phyloP scores from a whole-genome alignment of 192 early-diverging fungal species.

The Podila verticillata region DNA sequence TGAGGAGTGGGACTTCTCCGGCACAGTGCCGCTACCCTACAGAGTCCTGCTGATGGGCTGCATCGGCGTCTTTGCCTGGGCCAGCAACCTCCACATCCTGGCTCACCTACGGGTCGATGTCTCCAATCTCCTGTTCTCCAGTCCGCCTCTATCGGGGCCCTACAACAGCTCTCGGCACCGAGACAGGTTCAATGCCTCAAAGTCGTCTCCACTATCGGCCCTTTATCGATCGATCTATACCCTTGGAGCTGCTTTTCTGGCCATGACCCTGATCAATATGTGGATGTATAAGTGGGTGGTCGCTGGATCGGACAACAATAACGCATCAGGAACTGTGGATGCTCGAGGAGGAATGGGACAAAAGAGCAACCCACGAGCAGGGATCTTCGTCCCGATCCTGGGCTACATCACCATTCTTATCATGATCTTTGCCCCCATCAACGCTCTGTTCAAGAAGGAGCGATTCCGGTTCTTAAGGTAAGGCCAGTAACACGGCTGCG shows the following conservation, averaged over 20 bases:
- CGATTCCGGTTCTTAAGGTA: conserved; percentile 65
- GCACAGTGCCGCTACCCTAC: conserved; percentile 57
- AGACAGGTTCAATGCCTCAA: conserved; percentile 46
- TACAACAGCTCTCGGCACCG: conserved; percentile 28
- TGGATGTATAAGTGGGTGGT: conserved; percentile 56
- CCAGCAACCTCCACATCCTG: conserved; percentile 61
- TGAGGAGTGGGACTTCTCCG: conserved; percentile 56
- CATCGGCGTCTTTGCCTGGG: conserved; percentile 71
- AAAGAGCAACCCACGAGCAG: conserved; percentile 12
- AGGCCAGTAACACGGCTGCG: neutral
- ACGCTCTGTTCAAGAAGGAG: conserved; percentile 59
- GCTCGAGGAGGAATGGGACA: conserved; percentile 31
- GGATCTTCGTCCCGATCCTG: conserved; percentile 55
- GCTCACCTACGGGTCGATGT: conserved; percentile 56
- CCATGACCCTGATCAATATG: conserved; percentile 56
- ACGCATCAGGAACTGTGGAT: conserved; percentile 1
- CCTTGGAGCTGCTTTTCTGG: conserved; percentile 54
- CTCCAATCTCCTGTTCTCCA: conserved; percentile 44
- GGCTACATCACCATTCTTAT: conserved; percentile 54
- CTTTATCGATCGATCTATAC: conserved; percentile 57
- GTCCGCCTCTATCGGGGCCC: conserved; percentile 26
- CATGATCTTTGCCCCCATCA: conserved; percentile 60
- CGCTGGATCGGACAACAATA: conserved; percentile 22
- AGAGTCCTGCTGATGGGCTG: conserved; percentile 59
- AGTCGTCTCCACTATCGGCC: conserved; percentile 27